These are phyloP conservation scores for Lactifluus piperatus DNA, from an alignment of 768 basidiomycete species.

Conservation along the genomic window DNA sequence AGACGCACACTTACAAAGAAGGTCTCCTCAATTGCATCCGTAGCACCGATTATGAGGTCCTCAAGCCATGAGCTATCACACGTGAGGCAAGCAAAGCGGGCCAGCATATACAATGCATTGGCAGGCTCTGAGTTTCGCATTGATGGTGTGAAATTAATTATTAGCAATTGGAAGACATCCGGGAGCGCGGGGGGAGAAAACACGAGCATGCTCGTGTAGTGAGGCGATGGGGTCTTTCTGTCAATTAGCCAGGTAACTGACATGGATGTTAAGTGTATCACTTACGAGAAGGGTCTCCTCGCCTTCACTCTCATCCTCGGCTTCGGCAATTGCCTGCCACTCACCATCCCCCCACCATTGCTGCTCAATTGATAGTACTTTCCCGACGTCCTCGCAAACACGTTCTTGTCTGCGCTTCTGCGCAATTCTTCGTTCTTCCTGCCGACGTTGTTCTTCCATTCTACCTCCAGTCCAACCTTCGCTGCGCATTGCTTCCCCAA, in stretches of 20 bases:
- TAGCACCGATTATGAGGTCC: constrained; percentile 83
- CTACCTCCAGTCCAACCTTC: constrained; percentile 75
- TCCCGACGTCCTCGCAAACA: constrained; percentile 51
- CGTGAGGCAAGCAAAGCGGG: constrained; percentile 86
- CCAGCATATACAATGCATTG: constrained; percentile 82
- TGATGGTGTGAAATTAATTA: constrained; percentile 64
- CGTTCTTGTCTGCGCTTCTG: constrained; percentile 43
- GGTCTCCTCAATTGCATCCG: constrained; percentile 85
- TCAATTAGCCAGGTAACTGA: neutral
- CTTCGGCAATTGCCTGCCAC: constrained; percentile 23
- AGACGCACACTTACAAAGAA: constrained; percentile 64
- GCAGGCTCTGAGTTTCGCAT: constrained; percentile 79
- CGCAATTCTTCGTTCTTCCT: constrained; percentile 49
- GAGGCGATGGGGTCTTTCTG: constrained; percentile 57
- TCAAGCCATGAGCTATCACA: constrained; percentile 90
- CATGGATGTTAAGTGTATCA: constrained; percentile 4
- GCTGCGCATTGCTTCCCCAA: constrained; percentile 83
- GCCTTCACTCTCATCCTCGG: constrained; percentile 42
- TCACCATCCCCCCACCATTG: constrained; percentile 58
- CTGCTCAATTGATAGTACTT: constrained; percentile 44
- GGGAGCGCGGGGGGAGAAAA: constrained; percentile 78
- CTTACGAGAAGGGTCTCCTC: constrained; percentile 43
- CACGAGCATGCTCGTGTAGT: constrained; percentile 86
- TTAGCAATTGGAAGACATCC: constrained; percentile 71
- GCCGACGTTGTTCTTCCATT: constrained; percentile 59